Evolutionary conservation across 176 grass and related monocot species (phyloP).

Genomic region (Avena atlantica): DNA sequence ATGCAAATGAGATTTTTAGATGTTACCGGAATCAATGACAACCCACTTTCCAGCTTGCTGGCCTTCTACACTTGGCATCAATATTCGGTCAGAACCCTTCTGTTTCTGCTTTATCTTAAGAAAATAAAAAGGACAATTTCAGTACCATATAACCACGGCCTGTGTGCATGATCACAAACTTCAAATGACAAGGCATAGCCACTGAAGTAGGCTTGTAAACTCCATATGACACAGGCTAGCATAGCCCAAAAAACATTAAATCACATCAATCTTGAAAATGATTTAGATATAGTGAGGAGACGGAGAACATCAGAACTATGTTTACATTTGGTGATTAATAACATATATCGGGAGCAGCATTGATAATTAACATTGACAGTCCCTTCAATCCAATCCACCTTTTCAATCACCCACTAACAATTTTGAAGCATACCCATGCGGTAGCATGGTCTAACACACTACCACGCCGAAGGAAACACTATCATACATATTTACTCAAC

Average conservation of each 20-base stretch:
- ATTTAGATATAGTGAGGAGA: neutral
- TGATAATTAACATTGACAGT: neutral
- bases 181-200: neutral
- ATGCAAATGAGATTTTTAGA: neutral
- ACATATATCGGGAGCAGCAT: neutral
- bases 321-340: neutral
- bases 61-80: constrained; percentile 92
- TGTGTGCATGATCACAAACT: neutral
- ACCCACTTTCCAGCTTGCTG: constrained; percentile 91
- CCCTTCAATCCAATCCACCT: neutral
- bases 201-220: neutral
- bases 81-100: constrained; percentile 67
- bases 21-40: constrained; percentile 89
- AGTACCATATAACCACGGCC: neutral
- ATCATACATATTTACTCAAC: neutral
- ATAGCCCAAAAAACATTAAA: neutral
- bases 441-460: neutral
- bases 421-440: neutral
- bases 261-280: neutral
- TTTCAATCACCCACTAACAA: neutral
- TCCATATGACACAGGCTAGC: neutral
- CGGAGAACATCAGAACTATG: constrained; percentile 2
- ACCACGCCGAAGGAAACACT: neutral
- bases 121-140: constrained; percentile 18
- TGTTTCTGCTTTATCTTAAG: constrained; percentile 89